Evolutionary conservation across 768 basidiomycete genomes (phyloP).

Genomic region (Serendipita sp.): DNA sequence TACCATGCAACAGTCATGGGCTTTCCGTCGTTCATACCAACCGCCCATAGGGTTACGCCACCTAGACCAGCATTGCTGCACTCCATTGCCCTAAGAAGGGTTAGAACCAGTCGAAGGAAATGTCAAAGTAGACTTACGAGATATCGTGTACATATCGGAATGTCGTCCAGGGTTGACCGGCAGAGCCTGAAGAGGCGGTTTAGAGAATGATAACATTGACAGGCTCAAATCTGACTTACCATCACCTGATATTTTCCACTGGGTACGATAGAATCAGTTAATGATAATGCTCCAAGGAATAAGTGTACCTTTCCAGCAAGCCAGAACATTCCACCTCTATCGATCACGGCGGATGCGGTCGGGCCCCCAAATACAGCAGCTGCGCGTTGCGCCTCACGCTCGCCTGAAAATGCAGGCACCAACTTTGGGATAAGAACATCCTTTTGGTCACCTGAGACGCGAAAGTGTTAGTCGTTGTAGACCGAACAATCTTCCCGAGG

Average conservation of each 20-base stretch:
- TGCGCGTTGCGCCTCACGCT: background rate
- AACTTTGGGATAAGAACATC: constrained; percentile 66
- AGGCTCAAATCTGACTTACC: constrained; percentile 26
- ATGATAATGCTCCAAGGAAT: constrained; percentile 8
- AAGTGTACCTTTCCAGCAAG: constrained; percentile 60
- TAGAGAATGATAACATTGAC: background rate
- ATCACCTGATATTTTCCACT: constrained; percentile 95
- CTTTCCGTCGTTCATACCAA: constrained; percentile 52
- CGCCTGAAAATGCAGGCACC: constrained; percentile 51
- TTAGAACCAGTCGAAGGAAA: constrained; percentile 12
- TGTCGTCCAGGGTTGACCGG: constrained; percentile 72
- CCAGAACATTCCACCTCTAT: constrained; percentile 74
- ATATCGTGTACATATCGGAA: constrained; percentile 81
- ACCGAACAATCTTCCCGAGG: background rate
- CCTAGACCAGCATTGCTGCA: constrained; percentile 63
- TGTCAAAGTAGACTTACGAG: constrained; percentile 33
- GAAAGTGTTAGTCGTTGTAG: background rate
- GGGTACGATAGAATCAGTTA: constrained; percentile 17
- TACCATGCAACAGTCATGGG: constrained; percentile 68
- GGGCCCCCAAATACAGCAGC: constrained; percentile 55
- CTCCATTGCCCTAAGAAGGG: constrained; percentile 30
- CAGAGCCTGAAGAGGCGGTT: constrained; percentile 41
- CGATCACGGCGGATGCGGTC: constrained; percentile 67
- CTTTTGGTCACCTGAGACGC: constrained; percentile 44
- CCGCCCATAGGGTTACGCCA: constrained; percentile 77